These are phyloP conservation scores for Termitomyces heimii DNA, from an alignment of 768 basidiomycete species.

Conservation along the genomic window DNA sequence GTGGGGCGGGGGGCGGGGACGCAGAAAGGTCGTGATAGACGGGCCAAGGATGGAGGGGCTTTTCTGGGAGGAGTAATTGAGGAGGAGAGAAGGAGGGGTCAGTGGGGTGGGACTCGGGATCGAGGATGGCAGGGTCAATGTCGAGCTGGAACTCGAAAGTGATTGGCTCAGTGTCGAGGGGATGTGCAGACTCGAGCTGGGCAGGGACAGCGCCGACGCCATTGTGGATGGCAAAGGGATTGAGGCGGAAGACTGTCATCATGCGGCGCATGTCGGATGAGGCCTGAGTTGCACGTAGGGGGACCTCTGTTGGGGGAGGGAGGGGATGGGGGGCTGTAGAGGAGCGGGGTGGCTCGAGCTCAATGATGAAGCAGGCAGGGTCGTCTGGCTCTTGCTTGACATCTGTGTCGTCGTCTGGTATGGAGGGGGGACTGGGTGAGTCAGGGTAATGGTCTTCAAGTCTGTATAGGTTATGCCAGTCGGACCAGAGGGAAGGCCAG, in stretches of 20 bases:
- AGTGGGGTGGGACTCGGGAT: conserved; percentile 11
- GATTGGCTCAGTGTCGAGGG: conserved; percentile 54
- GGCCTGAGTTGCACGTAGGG: conserved; percentile 72
- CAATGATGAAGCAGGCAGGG: conserved; percentile 38
- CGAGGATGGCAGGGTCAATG: conserved; percentile 17
- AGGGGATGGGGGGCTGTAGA: conserved; percentile 27
- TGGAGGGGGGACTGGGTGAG: conserved; percentile 5
- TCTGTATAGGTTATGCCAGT: background rate
- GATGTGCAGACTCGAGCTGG: conserved; percentile 45
- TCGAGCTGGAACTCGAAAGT: conserved; percentile 65
- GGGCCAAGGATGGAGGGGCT: conserved; percentile 11
- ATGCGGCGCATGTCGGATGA: conserved; percentile 62
- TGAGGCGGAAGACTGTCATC: conserved; percentile 76
- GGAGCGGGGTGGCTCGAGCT: conserved; percentile 22
- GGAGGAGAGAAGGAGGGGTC: conserved; percentile 28
- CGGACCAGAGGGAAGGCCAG: background rate
- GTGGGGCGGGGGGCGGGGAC: background rate
- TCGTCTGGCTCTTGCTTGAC: conserved; percentile 38
- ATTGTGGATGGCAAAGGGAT: conserved; percentile 68
- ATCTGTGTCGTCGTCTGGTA: conserved; percentile 5
- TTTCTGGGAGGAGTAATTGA: conserved; percentile 27
- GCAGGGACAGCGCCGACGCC: conserved; percentile 27
- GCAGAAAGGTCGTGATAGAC: conserved; percentile 4
- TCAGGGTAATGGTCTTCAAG: conserved; percentile 15
- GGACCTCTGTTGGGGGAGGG: conserved; percentile 59